These are phyloP conservation scores for Chenopodium berlandieri DNA, from an alignment of 148 eudicot genomes.

Conservation along the genomic window DNA sequence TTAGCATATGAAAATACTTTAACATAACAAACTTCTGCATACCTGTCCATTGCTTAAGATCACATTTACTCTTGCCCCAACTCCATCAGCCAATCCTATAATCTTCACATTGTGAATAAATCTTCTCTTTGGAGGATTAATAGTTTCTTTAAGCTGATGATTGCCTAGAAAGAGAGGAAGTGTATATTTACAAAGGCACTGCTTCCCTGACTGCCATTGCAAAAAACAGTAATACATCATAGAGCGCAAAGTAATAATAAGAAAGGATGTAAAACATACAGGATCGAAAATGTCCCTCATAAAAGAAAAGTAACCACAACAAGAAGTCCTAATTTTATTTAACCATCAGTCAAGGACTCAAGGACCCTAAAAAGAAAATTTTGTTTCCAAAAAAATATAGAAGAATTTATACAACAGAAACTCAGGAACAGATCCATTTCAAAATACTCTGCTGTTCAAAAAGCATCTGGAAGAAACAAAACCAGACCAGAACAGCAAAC, in stretches of 20 bases:
- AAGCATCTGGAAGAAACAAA: background rate
- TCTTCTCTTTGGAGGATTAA: constrained; percentile 36
- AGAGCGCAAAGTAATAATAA: background rate
- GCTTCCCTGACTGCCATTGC: constrained; percentile 77
- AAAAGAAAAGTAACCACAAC: background rate
- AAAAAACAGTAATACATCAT: constrained; percentile 15
- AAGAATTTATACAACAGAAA: background rate
- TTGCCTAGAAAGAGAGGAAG: constrained; percentile 49
- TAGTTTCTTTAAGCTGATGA: constrained; percentile 33
- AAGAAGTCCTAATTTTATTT: background rate
- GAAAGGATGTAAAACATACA: background rate
- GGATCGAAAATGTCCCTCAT: too few species aligned
- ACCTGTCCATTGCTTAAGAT: constrained; percentile 79
- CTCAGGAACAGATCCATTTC: background rate
- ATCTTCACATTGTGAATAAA: constrained; percentile 43
- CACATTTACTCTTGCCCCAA: constrained; percentile 74
- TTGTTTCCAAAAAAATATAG: background rate
- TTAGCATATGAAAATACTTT: constrained; percentile 5
- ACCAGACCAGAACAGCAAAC: background rate
- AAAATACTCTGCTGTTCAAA: background rate
- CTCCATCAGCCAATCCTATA: constrained; percentile 83
- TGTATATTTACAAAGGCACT: constrained; percentile 76
- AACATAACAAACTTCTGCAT: constrained; percentile 4
- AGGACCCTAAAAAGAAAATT: background rate
- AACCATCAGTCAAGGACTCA: background rate